Conservation (phyloP, 2,329 filamentous ascomycete species). For the Pseudopyricularia javanii region DNA sequence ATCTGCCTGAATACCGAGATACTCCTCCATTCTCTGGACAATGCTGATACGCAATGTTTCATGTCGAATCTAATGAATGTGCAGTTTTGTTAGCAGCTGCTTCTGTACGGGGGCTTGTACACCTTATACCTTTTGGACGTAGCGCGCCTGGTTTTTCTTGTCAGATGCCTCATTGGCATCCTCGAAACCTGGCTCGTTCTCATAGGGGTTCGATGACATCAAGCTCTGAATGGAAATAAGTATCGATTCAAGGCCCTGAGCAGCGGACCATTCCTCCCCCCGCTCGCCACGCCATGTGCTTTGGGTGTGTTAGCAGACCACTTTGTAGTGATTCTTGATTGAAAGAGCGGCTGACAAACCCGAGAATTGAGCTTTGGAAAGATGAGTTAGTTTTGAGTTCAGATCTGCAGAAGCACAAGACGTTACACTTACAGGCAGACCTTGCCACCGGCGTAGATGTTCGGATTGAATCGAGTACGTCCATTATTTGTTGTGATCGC, state of each 20-base stretch:
- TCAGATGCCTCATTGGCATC: conserved; percentile 55
- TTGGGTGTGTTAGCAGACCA: conserved; percentile 8
- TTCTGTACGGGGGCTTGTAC: neutral
- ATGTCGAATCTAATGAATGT: conserved; percentile 59
- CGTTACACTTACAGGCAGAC: conserved; percentile 66
- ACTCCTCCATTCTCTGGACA: conserved; percentile 72
- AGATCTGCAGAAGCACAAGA: neutral
- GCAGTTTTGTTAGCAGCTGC: conserved; percentile 3
- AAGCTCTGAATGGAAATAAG: conserved; percentile 92
- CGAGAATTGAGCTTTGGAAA: conserved; percentile 60
- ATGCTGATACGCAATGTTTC: conserved; percentile 80
- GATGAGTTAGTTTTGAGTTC: conserved; percentile 6
- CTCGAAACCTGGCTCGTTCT: conserved; percentile 93
- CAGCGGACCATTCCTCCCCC: conserved; percentile 92
- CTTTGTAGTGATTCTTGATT: conserved; percentile 5
- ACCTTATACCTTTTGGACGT: conserved; percentile 59
- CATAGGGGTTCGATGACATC: conserved; percentile 87
- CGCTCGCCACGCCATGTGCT: conserved; percentile 89
- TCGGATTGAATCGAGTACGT: conserved; percentile 84
- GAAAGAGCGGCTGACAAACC: conserved; percentile 32
- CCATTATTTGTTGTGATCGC: conserved; percentile 83
- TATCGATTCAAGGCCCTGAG: conserved; percentile 89
- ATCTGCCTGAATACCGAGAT: conserved; percentile 51
- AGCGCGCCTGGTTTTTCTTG: conserved; percentile 61
- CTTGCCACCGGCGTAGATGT: conserved; percentile 84